These are phyloP conservation scores for Lactarius sanguifluus DNA, from an alignment of 768 basidiomycete genomes.

Conservation along the genomic window DNA sequence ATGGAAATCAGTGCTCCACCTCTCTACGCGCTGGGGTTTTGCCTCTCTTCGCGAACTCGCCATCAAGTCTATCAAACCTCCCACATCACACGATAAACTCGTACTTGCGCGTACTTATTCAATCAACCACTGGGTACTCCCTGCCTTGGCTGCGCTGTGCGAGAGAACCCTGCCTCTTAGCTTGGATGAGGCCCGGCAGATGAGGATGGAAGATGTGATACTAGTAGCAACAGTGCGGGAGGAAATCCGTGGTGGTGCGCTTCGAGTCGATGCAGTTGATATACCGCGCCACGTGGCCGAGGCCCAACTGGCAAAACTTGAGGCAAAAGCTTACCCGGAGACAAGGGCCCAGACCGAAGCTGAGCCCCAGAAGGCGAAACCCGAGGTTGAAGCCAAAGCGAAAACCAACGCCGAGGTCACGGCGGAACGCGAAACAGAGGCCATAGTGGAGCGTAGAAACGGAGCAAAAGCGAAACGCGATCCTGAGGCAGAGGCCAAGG, in stretches of 20 bases:
- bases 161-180: constrained; percentile 1
- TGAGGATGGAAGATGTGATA: constrained; percentile 21
- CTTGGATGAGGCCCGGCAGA: constrained; percentile 14
- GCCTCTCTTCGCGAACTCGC: constrained; percentile 32
- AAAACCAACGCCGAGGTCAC: too few species aligned
- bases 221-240: constrained; percentile 20
- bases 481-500: too few species aligned
- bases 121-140: constrained; percentile 15
- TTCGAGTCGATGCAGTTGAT: not conserved
- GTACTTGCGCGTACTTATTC: constrained; percentile 14
- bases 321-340: too few species aligned
- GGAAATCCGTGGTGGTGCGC: constrained; percentile 9
- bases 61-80: not conserved
- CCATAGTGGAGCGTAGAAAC: too few species aligned
- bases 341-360: not conserved
- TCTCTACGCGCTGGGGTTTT: constrained; percentile 36
- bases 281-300: not conserved
- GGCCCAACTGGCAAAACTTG: too few species aligned
- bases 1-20: constrained; percentile 35
- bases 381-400: not conserved
- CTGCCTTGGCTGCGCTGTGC: constrained; percentile 18
- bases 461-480: too few species aligned
- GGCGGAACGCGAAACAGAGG: too few species aligned
- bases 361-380: not conserved
- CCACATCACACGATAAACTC: constrained; percentile 20